Evolutionary conservation across 305 asterid genomes (phyloP).

Genomic region (Vinca major): DNA sequence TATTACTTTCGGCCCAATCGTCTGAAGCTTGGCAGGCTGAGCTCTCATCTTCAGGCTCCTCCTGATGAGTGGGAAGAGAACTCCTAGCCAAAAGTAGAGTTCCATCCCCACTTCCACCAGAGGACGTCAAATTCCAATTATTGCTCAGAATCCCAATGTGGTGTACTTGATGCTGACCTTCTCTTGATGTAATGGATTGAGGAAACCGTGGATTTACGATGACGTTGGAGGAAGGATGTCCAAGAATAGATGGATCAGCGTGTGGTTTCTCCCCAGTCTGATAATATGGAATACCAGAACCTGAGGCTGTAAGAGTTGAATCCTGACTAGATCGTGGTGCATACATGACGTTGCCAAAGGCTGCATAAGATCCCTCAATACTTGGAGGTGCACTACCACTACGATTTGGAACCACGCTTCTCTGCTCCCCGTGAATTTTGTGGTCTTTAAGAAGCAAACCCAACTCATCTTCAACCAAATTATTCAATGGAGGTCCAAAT

Average conservation of each 20-base stretch:
- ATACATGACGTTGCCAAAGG: constrained; percentile 38
- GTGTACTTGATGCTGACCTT: constrained; percentile 28
- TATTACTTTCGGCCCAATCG: constrained; percentile 28
- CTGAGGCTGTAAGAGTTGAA: constrained; percentile 29
- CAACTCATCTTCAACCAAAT: constrained; percentile 46
- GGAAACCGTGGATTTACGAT: constrained; percentile 35
- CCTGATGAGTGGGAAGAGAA: constrained; percentile 65
- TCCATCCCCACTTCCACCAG: constrained; percentile 31
- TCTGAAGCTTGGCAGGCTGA: constrained; percentile 33
- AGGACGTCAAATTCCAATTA: constrained; percentile 37
- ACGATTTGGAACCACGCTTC: constrained; percentile 47
- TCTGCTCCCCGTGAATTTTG: constrained; percentile 30
- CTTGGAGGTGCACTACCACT: constrained; percentile 95
- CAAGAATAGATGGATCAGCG: constrained; percentile 33
- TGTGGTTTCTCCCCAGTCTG: constrained; percentile 32
- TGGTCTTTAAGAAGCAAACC: constrained; percentile 55
- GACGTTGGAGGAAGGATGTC: constrained; percentile 26
- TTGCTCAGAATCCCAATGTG: constrained; percentile 28
- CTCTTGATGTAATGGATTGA: constrained; percentile 38
- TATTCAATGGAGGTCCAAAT: constrained; percentile 34
- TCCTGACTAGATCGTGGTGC: constrained; percentile 23
- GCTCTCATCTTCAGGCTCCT: constrained; percentile 64
- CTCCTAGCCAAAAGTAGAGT: constrained; percentile 32
- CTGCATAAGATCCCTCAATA: constrained; percentile 65
- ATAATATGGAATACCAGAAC: constrained; percentile 18